Percentiles rank a stretch among this genome's conserved stretches.
Evolutionary conservation across 371 early-diverging fungal species (phyloP).

Genomic region (Mucor mucedo): DNA sequence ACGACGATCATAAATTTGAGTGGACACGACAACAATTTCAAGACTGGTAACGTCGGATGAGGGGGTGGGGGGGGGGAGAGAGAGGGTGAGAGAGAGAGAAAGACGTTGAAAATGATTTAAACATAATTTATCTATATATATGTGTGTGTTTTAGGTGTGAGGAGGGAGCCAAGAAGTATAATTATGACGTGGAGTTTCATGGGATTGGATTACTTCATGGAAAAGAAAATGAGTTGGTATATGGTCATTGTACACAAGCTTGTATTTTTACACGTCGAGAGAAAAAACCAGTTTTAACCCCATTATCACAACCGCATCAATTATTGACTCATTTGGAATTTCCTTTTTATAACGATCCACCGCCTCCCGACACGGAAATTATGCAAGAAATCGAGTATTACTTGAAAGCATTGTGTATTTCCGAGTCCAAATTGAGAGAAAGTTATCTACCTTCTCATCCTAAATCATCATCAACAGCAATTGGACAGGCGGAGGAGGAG

Average conservation of each 20-base stretch:
- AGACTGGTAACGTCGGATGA: slow-evolving; percentile 64
- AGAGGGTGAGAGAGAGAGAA: too few species aligned
- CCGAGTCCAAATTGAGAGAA: not conserved
- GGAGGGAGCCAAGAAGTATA: slow-evolving; percentile 59
- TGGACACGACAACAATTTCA: slow-evolving; percentile 89
- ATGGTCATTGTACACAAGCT: slow-evolving; percentile 83
- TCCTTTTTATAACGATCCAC: slow-evolving; percentile 39
- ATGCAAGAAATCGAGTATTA: slow-evolving; percentile 27
- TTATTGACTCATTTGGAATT: slow-evolving; percentile 40
- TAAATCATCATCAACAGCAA: too few species aligned
- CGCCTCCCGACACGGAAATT: slow-evolving; percentile 19
- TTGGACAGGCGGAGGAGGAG: slow-evolving; percentile 13
- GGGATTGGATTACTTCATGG: slow-evolving; percentile 72
- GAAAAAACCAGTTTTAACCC: not conserved
- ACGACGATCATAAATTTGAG: slow-evolving; percentile 93
- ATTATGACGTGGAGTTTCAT: slow-evolving; percentile 66
- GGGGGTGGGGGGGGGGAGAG: not conserved
- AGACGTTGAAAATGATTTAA: not conserved
- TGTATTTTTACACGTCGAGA: slow-evolving; percentile 60
- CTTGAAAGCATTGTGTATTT: slow-evolving; percentile 30
- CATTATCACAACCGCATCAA: slow-evolving; percentile 20
- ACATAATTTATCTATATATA: not conserved
- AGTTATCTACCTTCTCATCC: not conserved
- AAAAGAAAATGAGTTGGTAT: slow-evolving; percentile 31
- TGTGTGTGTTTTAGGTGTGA: slow-evolving; percentile 41